Conservation (phyloP, 1,284 basidiomycete species). For the Fomitopsis schrenkii region DNA sequence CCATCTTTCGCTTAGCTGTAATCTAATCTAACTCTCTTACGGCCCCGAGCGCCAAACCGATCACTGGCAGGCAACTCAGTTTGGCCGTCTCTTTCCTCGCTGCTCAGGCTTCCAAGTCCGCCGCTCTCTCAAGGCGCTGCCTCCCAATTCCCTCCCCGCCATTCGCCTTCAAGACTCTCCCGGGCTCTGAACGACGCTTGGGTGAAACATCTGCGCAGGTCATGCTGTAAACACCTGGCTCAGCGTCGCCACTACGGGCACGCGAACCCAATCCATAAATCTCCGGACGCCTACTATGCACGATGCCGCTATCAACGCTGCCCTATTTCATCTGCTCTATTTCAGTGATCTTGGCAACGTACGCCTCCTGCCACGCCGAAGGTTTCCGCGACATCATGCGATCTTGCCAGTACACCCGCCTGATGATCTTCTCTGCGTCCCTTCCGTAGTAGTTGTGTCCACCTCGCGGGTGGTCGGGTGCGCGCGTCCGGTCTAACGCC, state of each 20-base stretch:
- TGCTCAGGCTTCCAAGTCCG: not conserved
- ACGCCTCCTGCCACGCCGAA: constrained; percentile 13
- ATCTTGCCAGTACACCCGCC: constrained; percentile 40
- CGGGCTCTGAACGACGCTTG: not conserved
- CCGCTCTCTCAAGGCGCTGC: not conserved
- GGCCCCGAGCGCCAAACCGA: constrained; percentile 1
- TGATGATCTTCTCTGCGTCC: constrained; percentile 41
- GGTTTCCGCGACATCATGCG: constrained; percentile 25
- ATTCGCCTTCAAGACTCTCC: not conserved
- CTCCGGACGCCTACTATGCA: not conserved
- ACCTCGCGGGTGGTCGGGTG: constrained; percentile 33
- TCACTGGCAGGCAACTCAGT: not conserved
- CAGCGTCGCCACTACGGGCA: not conserved
- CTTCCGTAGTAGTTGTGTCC: constrained; percentile 59
- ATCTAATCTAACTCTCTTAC: constrained; percentile 4
- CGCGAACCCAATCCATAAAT: not conserved
- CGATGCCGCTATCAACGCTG: not conserved
- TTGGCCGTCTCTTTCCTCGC: not conserved
- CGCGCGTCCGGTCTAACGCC: constrained; percentile 12
- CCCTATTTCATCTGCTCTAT: not conserved
- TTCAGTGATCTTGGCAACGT: constrained; percentile 8
- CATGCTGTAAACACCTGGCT: not conserved
- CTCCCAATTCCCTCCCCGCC: not conserved
- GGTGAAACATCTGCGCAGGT: not conserved
- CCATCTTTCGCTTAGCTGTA: not conserved